Conservation (phyloP, 257 asterid species). For the Penstemon eatonii region DNA sequence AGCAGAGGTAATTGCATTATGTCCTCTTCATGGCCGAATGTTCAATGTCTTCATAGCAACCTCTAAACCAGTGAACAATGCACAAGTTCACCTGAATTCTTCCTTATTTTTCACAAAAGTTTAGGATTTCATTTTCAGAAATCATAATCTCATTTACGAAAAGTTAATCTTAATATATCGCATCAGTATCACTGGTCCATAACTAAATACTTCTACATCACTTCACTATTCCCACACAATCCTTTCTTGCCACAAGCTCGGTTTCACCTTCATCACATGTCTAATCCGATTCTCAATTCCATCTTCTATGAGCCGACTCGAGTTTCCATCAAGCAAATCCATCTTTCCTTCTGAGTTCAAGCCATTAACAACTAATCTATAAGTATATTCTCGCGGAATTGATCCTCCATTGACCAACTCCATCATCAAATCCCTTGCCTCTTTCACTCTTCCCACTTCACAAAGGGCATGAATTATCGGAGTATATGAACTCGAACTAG, state of each 20-base stretch:
- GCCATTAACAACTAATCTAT: constrained; percentile 50
- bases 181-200: neutral
- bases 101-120: no score
- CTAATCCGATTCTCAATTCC: constrained; percentile 57
- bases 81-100: no score
- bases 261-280: constrained; percentile 60
- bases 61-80: no score
- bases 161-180: neutral
- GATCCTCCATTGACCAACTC: constrained; percentile 77
- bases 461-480: constrained; percentile 75
- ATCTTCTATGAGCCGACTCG: constrained; percentile 47
- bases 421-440: constrained; percentile 60
- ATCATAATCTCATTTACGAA: no score
- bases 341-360: constrained; percentile 47
- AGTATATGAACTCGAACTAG: constrained; percentile 72
- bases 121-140: no score
- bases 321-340: constrained; percentile 43
- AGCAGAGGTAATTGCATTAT: no score
- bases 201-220: neutral
- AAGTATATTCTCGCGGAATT: constrained; percentile 77
- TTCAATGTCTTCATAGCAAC: no score
- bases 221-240: constrained; percentile 1
- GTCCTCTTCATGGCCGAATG: no score
- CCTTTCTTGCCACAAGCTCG: constrained; percentile 38
- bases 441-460: constrained; percentile 72